Conservation (phyloP, 768 basidiomycete species). For the Termitomyces sp. region DNA sequence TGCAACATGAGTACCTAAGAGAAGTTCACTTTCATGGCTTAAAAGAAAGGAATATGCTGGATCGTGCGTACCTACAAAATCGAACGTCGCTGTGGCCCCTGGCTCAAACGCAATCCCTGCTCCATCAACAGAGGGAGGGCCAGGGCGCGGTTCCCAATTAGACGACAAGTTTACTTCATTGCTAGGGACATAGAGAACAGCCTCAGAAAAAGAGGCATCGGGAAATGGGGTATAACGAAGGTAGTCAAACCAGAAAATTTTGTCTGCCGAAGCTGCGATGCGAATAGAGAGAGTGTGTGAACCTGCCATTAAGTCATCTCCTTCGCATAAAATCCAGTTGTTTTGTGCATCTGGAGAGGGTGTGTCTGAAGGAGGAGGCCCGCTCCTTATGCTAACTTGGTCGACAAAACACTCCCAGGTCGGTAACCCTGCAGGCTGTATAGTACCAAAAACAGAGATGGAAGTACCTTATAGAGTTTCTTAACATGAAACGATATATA, state of each 20-base stretch:
- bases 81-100: neutral
- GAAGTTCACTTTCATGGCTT: too few relatives aligned
- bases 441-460: constrained; percentile 18
- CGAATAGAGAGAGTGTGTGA: constrained; percentile 20
- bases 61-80: neutral
- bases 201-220: neutral
- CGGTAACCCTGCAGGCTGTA: constrained; percentile 12
- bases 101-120: neutral
- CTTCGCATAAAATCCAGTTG: constrained; percentile 18
- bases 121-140: neutral
- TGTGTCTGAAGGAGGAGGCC: neutral
- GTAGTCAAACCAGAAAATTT: constrained; percentile 8
- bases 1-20: neutral
- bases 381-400: constrained; percentile 6
- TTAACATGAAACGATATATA: neutral
- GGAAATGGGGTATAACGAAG: neutral
- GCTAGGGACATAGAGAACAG: neutral
- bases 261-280: neutral
- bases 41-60: neutral
- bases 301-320: constrained; percentile 14
- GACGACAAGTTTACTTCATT: neutral
- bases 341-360: constrained; percentile 7
- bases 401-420: constrained; percentile 25
- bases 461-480: constrained; percentile 5
- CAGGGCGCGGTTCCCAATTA: neutral